Conservation (phyloP, 345 rosid genomes). For the Cardamine resedifolia region DNA sequence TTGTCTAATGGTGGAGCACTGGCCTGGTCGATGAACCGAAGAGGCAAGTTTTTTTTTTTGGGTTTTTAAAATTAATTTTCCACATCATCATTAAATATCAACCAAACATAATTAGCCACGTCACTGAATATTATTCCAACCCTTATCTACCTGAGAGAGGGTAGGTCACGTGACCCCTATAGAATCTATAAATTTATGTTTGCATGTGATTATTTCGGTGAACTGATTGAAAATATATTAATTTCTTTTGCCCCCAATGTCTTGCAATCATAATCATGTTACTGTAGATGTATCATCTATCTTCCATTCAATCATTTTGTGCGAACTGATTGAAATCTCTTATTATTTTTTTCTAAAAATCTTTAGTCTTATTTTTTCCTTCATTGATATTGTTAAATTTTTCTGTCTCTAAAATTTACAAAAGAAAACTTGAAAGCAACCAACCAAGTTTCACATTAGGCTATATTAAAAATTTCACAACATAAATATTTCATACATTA, state of each 20-base stretch:
- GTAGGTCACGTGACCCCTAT: background rate
- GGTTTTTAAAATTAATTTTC: background rate
- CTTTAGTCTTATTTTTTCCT: background rate
- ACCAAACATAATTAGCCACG: background rate
- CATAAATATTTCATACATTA: no score
- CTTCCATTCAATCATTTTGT: background rate
- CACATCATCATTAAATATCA: background rate
- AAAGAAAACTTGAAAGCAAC: no score
- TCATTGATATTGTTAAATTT: no score
- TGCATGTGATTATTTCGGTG: background rate
- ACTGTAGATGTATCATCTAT: background rate
- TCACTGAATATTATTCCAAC: background rate
- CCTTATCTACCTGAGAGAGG: background rate
- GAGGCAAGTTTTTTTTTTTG: background rate
- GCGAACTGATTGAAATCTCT: background rate
- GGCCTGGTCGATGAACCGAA: background rate
- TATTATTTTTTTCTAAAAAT: background rate
- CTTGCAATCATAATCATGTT: background rate
- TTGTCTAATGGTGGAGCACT: conserved; percentile 10
- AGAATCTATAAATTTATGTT: background rate
- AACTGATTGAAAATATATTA: background rate
- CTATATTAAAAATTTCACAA: no score
- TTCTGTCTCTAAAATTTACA: no score
- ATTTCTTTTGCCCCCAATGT: background rate
- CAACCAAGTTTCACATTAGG: no score